These are phyloP conservation scores for Neopestalotiopsis sp. DNA, from an alignment of 2,329 filamentous ascomycete species.

Conservation along the genomic window DNA sequence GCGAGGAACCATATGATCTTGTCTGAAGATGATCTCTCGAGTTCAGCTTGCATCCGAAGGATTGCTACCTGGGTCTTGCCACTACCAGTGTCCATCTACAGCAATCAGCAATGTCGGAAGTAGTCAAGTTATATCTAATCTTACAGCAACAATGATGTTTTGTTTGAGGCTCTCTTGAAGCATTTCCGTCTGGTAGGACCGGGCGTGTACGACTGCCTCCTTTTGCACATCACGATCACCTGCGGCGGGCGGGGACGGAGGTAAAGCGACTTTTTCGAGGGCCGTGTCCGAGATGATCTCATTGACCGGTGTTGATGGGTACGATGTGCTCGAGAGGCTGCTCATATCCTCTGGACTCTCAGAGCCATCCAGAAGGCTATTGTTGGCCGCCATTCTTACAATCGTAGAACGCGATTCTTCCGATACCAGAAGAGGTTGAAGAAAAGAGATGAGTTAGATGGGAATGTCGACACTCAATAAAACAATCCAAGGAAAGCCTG, in stretches of 20 bases:
- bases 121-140: conserved; percentile 28
- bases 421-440: neutral
- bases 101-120: conserved; percentile 21
- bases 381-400: neutral
- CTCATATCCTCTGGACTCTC: neutral
- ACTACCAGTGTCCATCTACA: conserved; percentile 77
- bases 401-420: neutral
- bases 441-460: neutral
- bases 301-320: neutral
- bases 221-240: conserved; percentile 16
- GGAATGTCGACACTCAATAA: neutral
- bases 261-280: neutral
- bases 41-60: conserved; percentile 69
- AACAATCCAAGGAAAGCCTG: neutral
- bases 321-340: neutral
- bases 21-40: conserved; percentile 56
- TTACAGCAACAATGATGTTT: conserved; percentile 76
- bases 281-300: neutral
- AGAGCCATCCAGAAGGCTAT: neutral
- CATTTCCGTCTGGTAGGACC: conserved; percentile 80
- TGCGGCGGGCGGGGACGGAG: neutral
- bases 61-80: conserved; percentile 82
- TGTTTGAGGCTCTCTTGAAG: conserved; percentile 68
- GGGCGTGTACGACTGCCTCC: conserved; percentile 43
- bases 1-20: conserved; percentile 79